phyloP scores from a whole-genome alignment of 441 rosid species.

The Pelargonium fulgidum region DNA sequence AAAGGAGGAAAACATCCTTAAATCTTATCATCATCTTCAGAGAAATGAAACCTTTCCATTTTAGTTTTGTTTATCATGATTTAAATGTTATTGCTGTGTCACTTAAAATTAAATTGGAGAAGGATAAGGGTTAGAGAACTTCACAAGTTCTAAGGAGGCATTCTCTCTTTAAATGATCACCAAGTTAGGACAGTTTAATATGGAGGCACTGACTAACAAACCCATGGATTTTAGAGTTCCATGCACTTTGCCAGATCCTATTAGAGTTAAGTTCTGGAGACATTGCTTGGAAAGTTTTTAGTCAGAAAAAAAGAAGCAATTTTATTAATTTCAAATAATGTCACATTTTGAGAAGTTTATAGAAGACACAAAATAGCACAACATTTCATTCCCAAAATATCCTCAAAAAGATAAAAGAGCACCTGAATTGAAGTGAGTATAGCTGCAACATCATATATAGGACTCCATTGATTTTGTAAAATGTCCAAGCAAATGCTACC shows the following conservation, averaged over 20 bases:
- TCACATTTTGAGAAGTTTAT: neutral
- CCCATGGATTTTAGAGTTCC: neutral
- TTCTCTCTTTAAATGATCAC: neutral
- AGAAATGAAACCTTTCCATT: neutral
- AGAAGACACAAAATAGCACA: neutral
- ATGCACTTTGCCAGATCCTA: neutral
- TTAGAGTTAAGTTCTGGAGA: too few species aligned
- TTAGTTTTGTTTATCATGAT: neutral
- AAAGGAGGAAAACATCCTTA: neutral
- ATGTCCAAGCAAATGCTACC: conserved; percentile 66
- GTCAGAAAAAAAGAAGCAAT: neutral
- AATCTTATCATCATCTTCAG: neutral
- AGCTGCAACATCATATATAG: conserved; percentile 54
- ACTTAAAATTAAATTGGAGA: neutral
- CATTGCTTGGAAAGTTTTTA: neutral
- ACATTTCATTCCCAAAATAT: neutral
- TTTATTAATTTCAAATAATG: neutral
- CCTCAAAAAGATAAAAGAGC: neutral
- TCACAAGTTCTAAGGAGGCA: neutral
- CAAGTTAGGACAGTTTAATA: too few species aligned
- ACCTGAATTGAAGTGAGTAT: conserved; percentile 65
- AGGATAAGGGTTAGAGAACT: neutral
- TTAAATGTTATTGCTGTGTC: neutral
- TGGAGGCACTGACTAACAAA: neutral
- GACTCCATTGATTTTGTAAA: conserved; percentile 60